A percentile compares a stretch with the other conserved stretches of the same genome.
Evolutionary conservation across 2,329 filamentous ascomycete species (phyloP).

Genomic region (Dothiorella sarmentorum): DNA sequence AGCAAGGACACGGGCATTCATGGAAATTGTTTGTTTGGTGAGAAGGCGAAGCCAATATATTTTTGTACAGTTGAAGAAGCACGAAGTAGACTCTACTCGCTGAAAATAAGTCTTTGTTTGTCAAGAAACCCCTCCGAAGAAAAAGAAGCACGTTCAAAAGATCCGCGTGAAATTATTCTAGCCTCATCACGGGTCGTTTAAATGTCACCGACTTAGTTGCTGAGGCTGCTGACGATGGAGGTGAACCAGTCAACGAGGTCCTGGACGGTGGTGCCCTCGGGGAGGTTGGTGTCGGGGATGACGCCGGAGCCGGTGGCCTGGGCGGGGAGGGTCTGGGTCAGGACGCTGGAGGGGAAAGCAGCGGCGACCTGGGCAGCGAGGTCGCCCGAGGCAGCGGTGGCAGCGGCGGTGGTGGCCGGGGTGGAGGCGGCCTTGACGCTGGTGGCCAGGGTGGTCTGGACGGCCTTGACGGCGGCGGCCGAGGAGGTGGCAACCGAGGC

Average conservation of each 20-base stretch:
- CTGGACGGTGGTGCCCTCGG: slow-evolving; percentile 4
- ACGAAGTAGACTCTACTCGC: neutral
- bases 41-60: too few relatives aligned
- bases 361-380: slow-evolving; percentile 1
- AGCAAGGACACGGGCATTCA: too few relatives aligned
- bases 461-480: neutral
- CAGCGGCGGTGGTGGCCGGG: neutral
- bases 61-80: too few relatives aligned
- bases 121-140: neutral
- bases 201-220: slow-evolving; percentile 68
- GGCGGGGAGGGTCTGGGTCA: slow-evolving; percentile 3
- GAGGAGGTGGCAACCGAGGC: neutral
- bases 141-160: too few relatives aligned
- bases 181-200: neutral
- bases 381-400: neutral
- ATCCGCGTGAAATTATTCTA: neutral
- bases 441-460: slow-evolving; percentile 5
- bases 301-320: neutral
- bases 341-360: slow-evolving; percentile 10
- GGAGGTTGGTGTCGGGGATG: neutral
- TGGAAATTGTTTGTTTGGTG: too few relatives aligned
- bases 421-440: neutral
- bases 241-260: slow-evolving; percentile 14
- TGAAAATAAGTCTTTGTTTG: neutral
- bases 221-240: slow-evolving; percentile 66